Percentiles rank a stretch among this genome's conserved stretches.
phyloP scores from a whole-genome alignment of 2,329 filamentous ascomycete genomes.

The Apiospora phragmitis region DNA sequence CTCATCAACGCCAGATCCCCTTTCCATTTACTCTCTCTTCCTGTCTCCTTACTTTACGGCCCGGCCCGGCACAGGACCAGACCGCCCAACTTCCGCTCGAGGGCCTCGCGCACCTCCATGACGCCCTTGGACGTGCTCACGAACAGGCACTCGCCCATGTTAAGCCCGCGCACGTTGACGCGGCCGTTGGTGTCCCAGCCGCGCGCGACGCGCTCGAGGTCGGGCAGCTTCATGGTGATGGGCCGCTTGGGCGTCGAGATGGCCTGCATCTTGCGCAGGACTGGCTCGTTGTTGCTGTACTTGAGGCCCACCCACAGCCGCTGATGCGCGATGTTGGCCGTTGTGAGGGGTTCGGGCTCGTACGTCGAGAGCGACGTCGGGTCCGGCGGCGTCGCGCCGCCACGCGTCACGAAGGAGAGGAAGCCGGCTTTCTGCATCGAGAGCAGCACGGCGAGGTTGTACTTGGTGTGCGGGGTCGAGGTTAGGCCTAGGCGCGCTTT shows the following conservation, averaged over 20 bases:
- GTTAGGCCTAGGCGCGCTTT: conserved; percentile 82
- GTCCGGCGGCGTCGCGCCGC: conserved; percentile 58
- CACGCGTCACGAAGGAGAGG: conserved; percentile 75
- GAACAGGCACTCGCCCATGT: conserved; percentile 81
- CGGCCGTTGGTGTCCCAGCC: conserved; percentile 68
- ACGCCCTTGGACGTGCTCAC: conserved; percentile 76
- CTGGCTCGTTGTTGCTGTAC: conserved; percentile 82
- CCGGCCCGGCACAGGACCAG: conserved; percentile 71
- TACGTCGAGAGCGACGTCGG: conserved; percentile 44
- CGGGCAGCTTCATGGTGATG: conserved; percentile 63
- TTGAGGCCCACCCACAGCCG: conserved; percentile 88
- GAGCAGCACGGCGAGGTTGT: conserved; percentile 74
- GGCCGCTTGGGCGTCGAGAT: conserved; percentile 75
- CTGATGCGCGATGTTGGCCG: conserved; percentile 69
- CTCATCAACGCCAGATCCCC: no score
- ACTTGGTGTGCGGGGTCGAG: conserved; percentile 76
- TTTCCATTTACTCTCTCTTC: background rate
- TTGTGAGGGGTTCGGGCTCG: conserved; percentile 61
- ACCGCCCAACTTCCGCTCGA: conserved; percentile 80
- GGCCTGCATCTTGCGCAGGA: conserved; percentile 65
- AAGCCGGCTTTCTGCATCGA: conserved; percentile 83
- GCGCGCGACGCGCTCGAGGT: conserved; percentile 65
- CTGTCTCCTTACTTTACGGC: conserved; percentile 20
- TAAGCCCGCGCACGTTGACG: conserved; percentile 67
- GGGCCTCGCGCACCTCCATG: conserved; percentile 78